Evolutionary conservation across 2,329 filamentous ascomycete species (phyloP), one percentile per base, ranked within the genome.

Genomic region (Hypocrella siamensis): DNA sequence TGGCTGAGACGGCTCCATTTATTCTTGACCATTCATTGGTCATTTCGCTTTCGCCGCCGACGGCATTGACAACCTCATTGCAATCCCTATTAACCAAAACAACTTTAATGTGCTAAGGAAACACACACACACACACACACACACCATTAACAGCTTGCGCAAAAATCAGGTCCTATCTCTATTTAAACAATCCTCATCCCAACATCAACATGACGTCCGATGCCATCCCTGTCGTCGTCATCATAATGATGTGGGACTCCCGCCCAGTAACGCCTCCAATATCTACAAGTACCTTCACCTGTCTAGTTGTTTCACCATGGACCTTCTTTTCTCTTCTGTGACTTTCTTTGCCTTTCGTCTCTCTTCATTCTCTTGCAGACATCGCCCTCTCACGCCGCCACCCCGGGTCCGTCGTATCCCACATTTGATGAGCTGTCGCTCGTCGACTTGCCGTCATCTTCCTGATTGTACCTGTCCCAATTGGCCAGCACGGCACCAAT

Each of bases 401-500:
- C 37, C 36, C 62, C 47, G 17, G 51, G 45, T 40, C 63, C 51
- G 38, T 66, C 45, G 41, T 65, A 49, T 28, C 57, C 52, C 19
- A 48, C 47, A 26, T 53, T 62, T 18, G 53, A 50, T 12, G 53
- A 54, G 42, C 53, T 60, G 28, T 57, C 50, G 35, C 56, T 60
- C 8, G 45, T 50, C 17, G 40, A 51, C 39, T 39, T 50, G 18
- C 46, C 50, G 35, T 53, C 51, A 25, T 70, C 65, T 30, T 70
- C 65, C 44, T 71, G 65, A 8, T 47, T 45, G 51, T 79, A 83
- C 56, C 74, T 77, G 31, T 83, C 79, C 79, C 79, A 84, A 63
- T 94, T 93, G 43, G 84, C 82, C 53, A 94, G 56, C 39, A 86
- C 78, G 36, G 79, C 70, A 27, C 75, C 79, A 49, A 86, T 85